Conservation (phyloP, 768 basidiomycete genomes). For the Lactarius trivialis region DNA sequence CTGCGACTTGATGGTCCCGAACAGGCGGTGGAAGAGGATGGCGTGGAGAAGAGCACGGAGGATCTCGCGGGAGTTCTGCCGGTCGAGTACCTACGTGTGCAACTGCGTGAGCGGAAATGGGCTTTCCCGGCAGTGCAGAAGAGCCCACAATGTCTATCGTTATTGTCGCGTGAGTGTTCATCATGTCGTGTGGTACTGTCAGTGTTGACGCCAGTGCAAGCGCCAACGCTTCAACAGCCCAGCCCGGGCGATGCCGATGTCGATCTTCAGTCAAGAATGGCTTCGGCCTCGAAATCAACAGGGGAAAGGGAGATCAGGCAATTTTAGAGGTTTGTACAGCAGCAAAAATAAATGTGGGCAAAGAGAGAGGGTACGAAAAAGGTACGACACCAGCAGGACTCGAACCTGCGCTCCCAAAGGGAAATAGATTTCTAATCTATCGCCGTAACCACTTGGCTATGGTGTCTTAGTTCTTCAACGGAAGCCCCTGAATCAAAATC, state of each 20-base stretch:
- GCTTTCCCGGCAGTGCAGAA: background rate
- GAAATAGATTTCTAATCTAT: slow-evolving; percentile 53
- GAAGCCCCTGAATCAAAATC: background rate
- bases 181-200: no score
- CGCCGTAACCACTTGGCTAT: slow-evolving; percentile 74
- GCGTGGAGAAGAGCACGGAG: slow-evolving; percentile 73
- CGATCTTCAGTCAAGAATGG: background rate
- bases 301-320: background rate
- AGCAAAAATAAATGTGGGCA: background rate
- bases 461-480: slow-evolving; percentile 35
- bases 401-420: slow-evolving; percentile 38
- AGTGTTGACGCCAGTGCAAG: background rate
- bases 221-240: background rate
- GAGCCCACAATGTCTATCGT: slow-evolving; percentile 43
- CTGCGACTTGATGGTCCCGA: slow-evolving; percentile 71
- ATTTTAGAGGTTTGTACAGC: background rate
- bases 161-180: slow-evolving; percentile 36
- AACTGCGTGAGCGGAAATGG: background rate
- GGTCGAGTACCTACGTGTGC: slow-evolving; percentile 55
- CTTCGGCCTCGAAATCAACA: background rate
- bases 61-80: slow-evolving; percentile 65
- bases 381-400: slow-evolving; percentile 39
- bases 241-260: background rate
- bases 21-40: slow-evolving; percentile 76
- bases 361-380: background rate